Percentiles rank a stretch among this genome's conserved stretches.
These are phyloP conservation scores for Solanum neorickii DNA, from an alignment of 257 asterid species.

Conservation along the genomic window DNA sequence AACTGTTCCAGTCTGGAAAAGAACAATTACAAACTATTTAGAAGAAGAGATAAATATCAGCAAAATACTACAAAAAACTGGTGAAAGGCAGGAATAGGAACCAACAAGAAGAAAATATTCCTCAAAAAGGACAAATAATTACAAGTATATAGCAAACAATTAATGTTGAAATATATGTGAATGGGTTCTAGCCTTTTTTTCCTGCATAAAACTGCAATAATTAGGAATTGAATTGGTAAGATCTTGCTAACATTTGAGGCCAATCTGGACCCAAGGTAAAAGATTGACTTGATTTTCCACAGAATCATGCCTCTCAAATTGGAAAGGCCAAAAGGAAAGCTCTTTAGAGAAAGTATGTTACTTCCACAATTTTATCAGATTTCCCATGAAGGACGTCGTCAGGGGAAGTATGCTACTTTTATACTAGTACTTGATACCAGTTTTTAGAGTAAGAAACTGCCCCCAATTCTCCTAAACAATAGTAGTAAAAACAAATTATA, in stretches of 20 bases:
- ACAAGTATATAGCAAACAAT: background rate
- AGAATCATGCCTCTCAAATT: background rate
- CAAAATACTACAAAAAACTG: background rate
- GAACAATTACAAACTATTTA: background rate
- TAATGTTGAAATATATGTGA: background rate
- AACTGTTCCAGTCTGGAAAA: slow-evolving; percentile 66
- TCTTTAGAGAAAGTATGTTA: background rate
- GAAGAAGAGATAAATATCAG: background rate
- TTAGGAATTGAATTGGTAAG: background rate
- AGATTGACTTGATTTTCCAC: background rate
- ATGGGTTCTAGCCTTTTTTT: background rate
- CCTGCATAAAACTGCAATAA: background rate
- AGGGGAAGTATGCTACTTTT: background rate
- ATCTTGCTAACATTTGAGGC: background rate
- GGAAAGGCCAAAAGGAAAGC: background rate
- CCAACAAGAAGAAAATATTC: background rate
- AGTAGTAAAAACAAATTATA: background rate
- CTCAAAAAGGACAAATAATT: background rate
- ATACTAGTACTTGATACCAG: background rate
- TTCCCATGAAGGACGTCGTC: background rate
- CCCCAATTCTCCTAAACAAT: background rate
- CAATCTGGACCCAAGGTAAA: background rate
- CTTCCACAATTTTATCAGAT: background rate
- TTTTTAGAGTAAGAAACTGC: background rate
- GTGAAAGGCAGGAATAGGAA: background rate